phyloP scores from a whole-genome alignment of 306 rosid genomes.

The Clitoria ternatea region DNA sequence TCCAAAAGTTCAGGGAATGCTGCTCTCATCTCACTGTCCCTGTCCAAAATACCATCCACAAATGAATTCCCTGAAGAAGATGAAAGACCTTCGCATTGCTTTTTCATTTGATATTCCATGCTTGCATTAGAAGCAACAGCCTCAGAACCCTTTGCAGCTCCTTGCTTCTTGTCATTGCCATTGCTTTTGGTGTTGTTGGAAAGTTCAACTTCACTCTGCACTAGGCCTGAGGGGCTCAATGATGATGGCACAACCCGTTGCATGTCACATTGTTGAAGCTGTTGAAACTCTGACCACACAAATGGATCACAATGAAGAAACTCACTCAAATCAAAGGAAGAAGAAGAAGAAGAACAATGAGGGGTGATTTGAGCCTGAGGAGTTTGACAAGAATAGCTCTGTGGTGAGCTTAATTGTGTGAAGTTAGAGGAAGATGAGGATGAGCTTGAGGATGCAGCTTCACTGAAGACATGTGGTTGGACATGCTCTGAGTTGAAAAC shows the following conservation, averaged over 20 bases:
- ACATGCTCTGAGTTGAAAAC: slow-evolving; percentile 26
- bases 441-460: slow-evolving; percentile 69
- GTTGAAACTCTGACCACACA: slow-evolving; percentile 34
- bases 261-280: slow-evolving; percentile 29
- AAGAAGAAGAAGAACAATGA: slow-evolving; percentile 37
- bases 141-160: slow-evolving; percentile 20
- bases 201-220: slow-evolving; percentile 26
- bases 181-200: slow-evolving; percentile 4
- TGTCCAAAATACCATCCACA: slow-evolving; percentile 72
- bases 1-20: slow-evolving; percentile 73
- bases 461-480: slow-evolving; percentile 46
- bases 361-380: slow-evolving; percentile 31
- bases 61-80: slow-evolving; percentile 52
- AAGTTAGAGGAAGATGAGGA: slow-evolving; percentile 61
- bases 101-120: slow-evolving; percentile 22
- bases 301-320: slow-evolving; percentile 48
- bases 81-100: slow-evolving; percentile 32
- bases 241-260: slow-evolving; percentile 29
- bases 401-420: slow-evolving; percentile 39
- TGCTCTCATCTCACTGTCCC: slow-evolving; percentile 63
- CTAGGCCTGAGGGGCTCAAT: slow-evolving; percentile 1
- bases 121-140: slow-evolving; percentile 31
- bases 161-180: slow-evolving; percentile 2
- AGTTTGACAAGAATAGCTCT: slow-evolving; percentile 33
- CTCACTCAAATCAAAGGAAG: slow-evolving; percentile 64